Conservation (phyloP, 2,329 filamentous ascomycete species). For the Fusarium pseudoanthophilum region DNA sequence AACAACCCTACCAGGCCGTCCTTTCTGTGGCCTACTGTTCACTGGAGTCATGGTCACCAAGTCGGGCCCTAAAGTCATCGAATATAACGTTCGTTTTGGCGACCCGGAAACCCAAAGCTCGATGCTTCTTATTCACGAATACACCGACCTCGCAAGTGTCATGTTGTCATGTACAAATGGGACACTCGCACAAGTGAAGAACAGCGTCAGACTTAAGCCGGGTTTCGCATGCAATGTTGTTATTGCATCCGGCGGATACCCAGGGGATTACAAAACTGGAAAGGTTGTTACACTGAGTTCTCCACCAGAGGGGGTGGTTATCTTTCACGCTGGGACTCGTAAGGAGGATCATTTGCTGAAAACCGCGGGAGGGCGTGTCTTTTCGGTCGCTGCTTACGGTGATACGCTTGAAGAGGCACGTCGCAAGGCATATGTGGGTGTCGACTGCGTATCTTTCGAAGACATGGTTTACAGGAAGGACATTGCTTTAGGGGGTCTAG, state of each 20-base stretch:
- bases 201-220: slow-evolving; percentile 69
- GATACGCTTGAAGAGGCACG: slow-evolving; percentile 79
- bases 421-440: slow-evolving; percentile 79
- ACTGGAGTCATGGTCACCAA: slow-evolving; percentile 88
- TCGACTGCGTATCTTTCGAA: slow-evolving; percentile 75
- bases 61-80: slow-evolving; percentile 78
- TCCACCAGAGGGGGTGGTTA: slow-evolving; percentile 63
- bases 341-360: slow-evolving; percentile 65
- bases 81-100: slow-evolving; percentile 91
- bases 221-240: slow-evolving; percentile 85
- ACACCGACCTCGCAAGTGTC: slow-evolving; percentile 84
- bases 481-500: slow-evolving; percentile 67
- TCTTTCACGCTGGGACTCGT: slow-evolving; percentile 89
- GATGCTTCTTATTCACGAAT: slow-evolving; percentile 75
- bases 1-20: slow-evolving; percentile 39
- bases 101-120: slow-evolving; percentile 89
- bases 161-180: slow-evolving; percentile 83
- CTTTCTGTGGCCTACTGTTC: slow-evolving; percentile 77
- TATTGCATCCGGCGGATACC: slow-evolving; percentile 86
- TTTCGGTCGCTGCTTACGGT: slow-evolving; percentile 79
- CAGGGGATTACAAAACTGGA: slow-evolving; percentile 80
- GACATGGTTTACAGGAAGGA: slow-evolving; percentile 88
- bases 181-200: slow-evolving; percentile 71
- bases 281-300: slow-evolving; percentile 56
- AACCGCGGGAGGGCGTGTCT: slow-evolving; percentile 84